phyloP scores from a whole-genome alignment of 352 stramenopile genomes.

The Halophytophthora batemanensis region DNA sequence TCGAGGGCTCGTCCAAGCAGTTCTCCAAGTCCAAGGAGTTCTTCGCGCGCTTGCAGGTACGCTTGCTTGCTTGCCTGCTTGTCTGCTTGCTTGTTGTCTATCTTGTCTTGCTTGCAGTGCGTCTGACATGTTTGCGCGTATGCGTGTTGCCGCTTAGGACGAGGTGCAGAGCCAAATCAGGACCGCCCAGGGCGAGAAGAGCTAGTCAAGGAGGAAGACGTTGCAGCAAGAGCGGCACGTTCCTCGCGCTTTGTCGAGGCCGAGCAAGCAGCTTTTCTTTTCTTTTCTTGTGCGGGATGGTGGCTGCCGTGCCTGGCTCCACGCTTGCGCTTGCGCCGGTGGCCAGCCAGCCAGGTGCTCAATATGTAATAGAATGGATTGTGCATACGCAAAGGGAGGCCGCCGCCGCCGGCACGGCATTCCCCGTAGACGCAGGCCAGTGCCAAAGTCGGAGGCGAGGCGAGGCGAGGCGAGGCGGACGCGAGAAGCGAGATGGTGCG shows the following conservation, averaged over 20 bases:
- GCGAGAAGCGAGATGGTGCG: too few relatives aligned
- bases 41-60: slow-evolving; percentile 72
- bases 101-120: slow-evolving; percentile 3
- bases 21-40: slow-evolving; percentile 90
- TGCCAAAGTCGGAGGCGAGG: too few relatives aligned
- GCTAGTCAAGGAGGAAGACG: slow-evolving; percentile 20
- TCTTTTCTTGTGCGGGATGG: neutral
- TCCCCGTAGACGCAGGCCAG: too few relatives aligned
- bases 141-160: slow-evolving; percentile 19
- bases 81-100: slow-evolving; percentile 3
- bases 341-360: too few relatives aligned
- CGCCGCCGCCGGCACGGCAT: too few relatives aligned
- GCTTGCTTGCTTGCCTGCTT: slow-evolving; percentile 11
- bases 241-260: neutral
- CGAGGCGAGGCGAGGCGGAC: too few relatives aligned
- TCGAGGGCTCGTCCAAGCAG: slow-evolving; percentile 77
- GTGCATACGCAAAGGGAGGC: slow-evolving; percentile 16
- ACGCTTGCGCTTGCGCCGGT: too few relatives aligned
- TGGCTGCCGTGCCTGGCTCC: neutral
- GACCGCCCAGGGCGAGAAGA: slow-evolving; percentile 21
- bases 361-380: slow-evolving; percentile 33
- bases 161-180: slow-evolving; percentile 46
- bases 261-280: neutral
- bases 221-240: slow-evolving; percentile 1
- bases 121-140: slow-evolving; percentile 7